These are phyloP conservation scores for Purpureocillium takamizusanense DNA, from an alignment of 2,329 filamentous ascomycete genomes.

Conservation along the genomic window DNA sequence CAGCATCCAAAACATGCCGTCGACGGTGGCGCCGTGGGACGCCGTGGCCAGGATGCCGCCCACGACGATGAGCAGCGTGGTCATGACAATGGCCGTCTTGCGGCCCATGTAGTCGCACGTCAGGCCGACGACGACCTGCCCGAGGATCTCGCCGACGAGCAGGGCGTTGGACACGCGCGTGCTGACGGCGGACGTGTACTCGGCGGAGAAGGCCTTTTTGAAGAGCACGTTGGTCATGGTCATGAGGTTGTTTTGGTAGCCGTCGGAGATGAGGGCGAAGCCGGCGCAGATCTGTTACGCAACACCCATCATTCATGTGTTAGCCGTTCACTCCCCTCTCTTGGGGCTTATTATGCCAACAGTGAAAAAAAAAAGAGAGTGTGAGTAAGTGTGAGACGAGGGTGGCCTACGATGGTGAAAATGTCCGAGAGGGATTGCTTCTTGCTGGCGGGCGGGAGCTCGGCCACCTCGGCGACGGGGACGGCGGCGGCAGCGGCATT, in stretches of 20 bases:
- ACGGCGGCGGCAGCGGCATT: background rate
- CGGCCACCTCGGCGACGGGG: background rate
- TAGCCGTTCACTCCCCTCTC: no score
- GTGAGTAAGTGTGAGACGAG: background rate
- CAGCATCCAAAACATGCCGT: slow-evolving; percentile 45
- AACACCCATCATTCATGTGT: background rate
- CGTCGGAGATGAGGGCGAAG: slow-evolving; percentile 24
- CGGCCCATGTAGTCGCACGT: slow-evolving; percentile 40
- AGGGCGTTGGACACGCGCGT: slow-evolving; percentile 32
- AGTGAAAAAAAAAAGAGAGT: background rate
- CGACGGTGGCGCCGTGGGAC: slow-evolving; percentile 31
- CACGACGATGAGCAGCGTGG: slow-evolving; percentile 36
- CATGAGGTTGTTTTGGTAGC: slow-evolving; percentile 28
- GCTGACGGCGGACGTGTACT: slow-evolving; percentile 26
- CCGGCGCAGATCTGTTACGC: slow-evolving; percentile 16
- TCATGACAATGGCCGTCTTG: slow-evolving; percentile 35
- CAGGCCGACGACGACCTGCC: slow-evolving; percentile 28
- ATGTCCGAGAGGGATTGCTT: slow-evolving; percentile 14
- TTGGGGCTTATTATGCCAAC: no score
- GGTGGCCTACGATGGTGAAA: slow-evolving; percentile 14
- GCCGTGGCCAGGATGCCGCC: slow-evolving; percentile 37
- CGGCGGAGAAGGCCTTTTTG: slow-evolving; percentile 20
- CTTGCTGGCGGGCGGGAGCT: background rate
- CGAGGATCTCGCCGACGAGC: slow-evolving; percentile 32
- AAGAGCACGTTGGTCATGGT: slow-evolving; percentile 22